Conservation (phyloP, 2,329 filamentous ascomycete genomes). For the Seiridium cupressi region DNA sequence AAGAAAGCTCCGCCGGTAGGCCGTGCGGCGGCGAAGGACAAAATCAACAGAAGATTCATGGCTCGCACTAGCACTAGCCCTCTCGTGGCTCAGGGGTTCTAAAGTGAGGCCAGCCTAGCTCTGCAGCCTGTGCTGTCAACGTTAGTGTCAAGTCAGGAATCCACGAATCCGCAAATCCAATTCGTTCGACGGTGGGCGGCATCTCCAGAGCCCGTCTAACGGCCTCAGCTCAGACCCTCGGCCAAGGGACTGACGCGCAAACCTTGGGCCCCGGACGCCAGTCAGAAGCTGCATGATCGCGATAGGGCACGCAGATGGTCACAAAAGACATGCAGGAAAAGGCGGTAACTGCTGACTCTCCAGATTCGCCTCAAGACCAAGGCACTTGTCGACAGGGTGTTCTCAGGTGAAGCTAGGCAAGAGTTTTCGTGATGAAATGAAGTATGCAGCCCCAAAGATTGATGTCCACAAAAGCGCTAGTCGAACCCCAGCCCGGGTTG, state of each 20-base stretch:
- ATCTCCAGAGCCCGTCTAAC: neutral
- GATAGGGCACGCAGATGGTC: no score
- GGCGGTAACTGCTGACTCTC: neutral
- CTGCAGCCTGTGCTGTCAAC: neutral
- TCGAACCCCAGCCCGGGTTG: neutral
- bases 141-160: neutral
- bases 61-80: neutral
- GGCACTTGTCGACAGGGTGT: neutral
- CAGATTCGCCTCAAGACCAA: neutral
- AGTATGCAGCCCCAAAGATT: conserved; percentile 3
- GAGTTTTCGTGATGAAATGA: conserved; percentile 6
- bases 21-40: neutral
- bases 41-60: neutral
- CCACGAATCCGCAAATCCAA: neutral
- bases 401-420: neutral
- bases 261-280: neutral
- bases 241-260: conserved; percentile 2
- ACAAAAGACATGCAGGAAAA: neutral
- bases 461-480: neutral
- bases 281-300: neutral
- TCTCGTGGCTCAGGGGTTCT: neutral
- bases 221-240: neutral
- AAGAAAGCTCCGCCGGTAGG: neutral
- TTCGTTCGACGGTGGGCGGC: neutral
- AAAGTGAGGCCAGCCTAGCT: neutral